Base-by-base conservation (phyloP, 768 basidiomycete genomes). In the Heimioporus sp. region DNA sequence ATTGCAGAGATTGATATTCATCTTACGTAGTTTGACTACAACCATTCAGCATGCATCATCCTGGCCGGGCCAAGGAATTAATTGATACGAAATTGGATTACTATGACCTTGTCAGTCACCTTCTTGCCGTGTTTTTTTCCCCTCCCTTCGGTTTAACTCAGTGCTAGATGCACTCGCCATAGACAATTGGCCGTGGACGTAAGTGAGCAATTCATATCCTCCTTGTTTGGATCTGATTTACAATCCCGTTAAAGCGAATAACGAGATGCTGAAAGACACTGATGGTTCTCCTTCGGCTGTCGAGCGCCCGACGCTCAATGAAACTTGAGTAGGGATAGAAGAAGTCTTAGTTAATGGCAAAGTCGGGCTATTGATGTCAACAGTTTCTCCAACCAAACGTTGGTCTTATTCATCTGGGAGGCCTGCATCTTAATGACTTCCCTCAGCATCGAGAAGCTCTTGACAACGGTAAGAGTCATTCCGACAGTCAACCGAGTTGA, bases 401-500 rank as follows among this genome's bases (percentile, higher is more conserved):
- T n/a, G n/a, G 30, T 32, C 15, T 17, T 28, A 15, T 43, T 15
- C 16, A 41, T 30, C 10, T 5, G 24, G 24, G 19, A 21, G 20
- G 10, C 10, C 10, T 13, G 4, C 13, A 20, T 16, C 3, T 20
- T 17, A 9, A 19, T 41, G 19, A 44, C 24, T 6, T 38, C 5
- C 24, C 24, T 28, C 16, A 45, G 47, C 48, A 36, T 69, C 43
- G 59, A 59, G 49, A 52, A 71, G 35, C 70, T 84, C 8, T 64
- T 80, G 30, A 67, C 75, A 35, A 71, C 74, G 19, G 76, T 73
- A 53, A 76, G 67, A 19, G 76, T 86, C 57, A 72, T 78, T n/a
- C 86, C 87, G 16, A 81, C 81, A 34, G 76, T 81, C 15, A 83
- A 89, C 59, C 87, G 90, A 65, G 77, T 86, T 17, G 82, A 85